Percentiles rank a stretch among this genome's conserved stretches.
Evolutionary conservation across 1,284 basidiomycete species (phyloP).

Genomic region (Puccinia brachypodii): DNA sequence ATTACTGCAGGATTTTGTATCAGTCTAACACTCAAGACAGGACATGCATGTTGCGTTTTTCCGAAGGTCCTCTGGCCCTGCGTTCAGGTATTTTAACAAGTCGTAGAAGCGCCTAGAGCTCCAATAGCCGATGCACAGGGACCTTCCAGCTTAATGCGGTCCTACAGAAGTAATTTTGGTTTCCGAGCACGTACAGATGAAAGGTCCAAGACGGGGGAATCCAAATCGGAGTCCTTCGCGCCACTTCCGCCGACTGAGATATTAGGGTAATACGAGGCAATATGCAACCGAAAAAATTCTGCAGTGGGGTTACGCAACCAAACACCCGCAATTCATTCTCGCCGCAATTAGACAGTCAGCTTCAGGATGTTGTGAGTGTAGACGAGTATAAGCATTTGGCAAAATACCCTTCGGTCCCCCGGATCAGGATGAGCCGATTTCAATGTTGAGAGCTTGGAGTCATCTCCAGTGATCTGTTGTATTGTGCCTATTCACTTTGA

Average conservation of each 20-base stretch:
- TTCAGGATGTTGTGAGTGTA: not conserved
- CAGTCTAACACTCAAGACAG: too few species aligned
- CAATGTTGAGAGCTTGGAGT: not conserved
- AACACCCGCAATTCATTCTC: not conserved
- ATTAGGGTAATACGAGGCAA: not conserved
- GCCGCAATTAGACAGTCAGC: not conserved
- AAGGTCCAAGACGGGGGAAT: not conserved
- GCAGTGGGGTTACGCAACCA: not conserved
- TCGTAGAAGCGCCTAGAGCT: too few species aligned
- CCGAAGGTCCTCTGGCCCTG: too few species aligned
- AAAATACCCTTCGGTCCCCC: not conserved
- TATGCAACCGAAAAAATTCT: not conserved
- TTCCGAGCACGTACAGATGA: too few species aligned
- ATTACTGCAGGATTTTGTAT: too few species aligned
- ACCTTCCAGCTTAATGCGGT: too few species aligned
- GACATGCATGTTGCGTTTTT: too few species aligned
- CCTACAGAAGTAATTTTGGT: too few species aligned
- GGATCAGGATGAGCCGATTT: not conserved
- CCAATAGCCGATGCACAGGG: too few species aligned
- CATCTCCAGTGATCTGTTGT: not conserved
- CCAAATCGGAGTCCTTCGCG: not conserved
- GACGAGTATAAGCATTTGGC: not conserved
- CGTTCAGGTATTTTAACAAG: too few species aligned
- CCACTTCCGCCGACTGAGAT: not conserved
- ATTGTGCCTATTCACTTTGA: not conserved